These are phyloP conservation scores for Colletotrichum spaethianum DNA, from an alignment of 2,329 filamentous ascomycete genomes.

Conservation along the genomic window DNA sequence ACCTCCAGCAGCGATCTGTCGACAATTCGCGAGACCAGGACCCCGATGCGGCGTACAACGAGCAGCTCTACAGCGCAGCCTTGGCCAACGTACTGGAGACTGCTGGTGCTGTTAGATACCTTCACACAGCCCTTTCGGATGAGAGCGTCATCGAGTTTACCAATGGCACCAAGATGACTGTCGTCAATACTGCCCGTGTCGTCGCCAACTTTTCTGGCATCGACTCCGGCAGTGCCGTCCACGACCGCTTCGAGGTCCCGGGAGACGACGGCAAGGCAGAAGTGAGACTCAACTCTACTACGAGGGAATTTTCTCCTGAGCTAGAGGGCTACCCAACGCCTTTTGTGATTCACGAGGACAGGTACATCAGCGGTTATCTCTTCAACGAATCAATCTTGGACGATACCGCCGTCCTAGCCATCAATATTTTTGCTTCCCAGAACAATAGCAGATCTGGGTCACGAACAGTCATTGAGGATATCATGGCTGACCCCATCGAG, in stretches of 20 bases:
- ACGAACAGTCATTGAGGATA: neutral
- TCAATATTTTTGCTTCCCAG: conserved; percentile 29
- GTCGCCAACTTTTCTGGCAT: conserved; percentile 34
- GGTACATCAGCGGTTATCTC: conserved; percentile 37
- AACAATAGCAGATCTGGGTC: neutral
- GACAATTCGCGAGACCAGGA: conserved; percentile 41
- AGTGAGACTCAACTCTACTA: neutral
- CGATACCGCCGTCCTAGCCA: conserved; percentile 37
- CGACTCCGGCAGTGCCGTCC: conserved; percentile 27
- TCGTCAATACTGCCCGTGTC: conserved; percentile 35
- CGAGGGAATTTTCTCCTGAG: neutral
- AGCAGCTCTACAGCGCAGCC: conserved; percentile 33
- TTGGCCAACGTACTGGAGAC: conserved; percentile 21
- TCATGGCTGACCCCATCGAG: conserved; percentile 15
- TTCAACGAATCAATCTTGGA: conserved; percentile 1
- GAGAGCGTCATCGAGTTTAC: conserved; percentile 37
- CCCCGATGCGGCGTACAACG: conserved; percentile 42
- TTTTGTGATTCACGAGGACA: conserved; percentile 27
- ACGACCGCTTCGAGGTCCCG: conserved; percentile 35
- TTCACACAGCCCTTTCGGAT: conserved; percentile 31
- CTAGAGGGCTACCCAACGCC: conserved; percentile 34
- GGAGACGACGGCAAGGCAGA: neutral
- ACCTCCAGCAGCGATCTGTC: conserved; percentile 38
- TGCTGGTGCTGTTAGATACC: neutral
- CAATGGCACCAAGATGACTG: conserved; percentile 29